A percentile compares a stretch with the other conserved stretches of the same genome.
Evolutionary conservation across 495 filamentous ascomycete genomes (phyloP).

Genomic region (Talaromyces thailandensis): DNA sequence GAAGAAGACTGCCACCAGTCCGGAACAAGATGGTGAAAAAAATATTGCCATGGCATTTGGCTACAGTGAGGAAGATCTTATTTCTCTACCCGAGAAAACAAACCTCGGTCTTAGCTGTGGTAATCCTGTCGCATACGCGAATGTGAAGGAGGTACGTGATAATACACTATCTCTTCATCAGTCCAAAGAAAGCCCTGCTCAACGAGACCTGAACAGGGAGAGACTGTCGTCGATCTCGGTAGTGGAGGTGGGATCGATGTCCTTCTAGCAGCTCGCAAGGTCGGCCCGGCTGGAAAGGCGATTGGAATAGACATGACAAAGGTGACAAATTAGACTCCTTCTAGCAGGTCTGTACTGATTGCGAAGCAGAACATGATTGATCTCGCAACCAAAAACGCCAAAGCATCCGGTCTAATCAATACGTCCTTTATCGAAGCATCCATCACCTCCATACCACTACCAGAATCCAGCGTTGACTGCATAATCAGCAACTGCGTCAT

Average conservation of each 20-base stretch:
- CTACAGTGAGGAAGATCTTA: conserved; percentile 46
- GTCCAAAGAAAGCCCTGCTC: neutral
- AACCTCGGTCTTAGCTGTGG: conserved; percentile 63
- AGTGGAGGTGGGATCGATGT: conserved; percentile 57
- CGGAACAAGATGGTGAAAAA: conserved; percentile 16
- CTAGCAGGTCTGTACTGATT: neutral
- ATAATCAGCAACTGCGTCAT: conserved; percentile 59
- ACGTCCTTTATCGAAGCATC: conserved; percentile 40
- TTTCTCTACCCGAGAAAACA: conserved; percentile 42
- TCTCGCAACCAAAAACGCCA: conserved; percentile 32
- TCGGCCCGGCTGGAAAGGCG: conserved; percentile 43
- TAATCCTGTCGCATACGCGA: conserved; percentile 50
- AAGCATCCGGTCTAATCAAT: conserved; percentile 32
- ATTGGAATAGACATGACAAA: conserved; percentile 64
- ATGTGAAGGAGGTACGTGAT: conserved; percentile 37
- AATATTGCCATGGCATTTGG: conserved; percentile 51
- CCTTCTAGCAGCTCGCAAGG: conserved; percentile 48
- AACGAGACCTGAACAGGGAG: conserved; percentile 33
- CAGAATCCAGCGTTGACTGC: conserved; percentile 37
- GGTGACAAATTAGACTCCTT: conserved; percentile 18
- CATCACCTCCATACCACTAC: conserved; percentile 45
- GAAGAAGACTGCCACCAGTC: neutral
- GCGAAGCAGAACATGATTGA: conserved; percentile 47
- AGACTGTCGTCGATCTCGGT: conserved; percentile 55
- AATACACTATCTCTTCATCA: neutral